Evolutionary conservation across 257 asterid genomes (phyloP).

Genomic region (Plantago ovata): DNA sequence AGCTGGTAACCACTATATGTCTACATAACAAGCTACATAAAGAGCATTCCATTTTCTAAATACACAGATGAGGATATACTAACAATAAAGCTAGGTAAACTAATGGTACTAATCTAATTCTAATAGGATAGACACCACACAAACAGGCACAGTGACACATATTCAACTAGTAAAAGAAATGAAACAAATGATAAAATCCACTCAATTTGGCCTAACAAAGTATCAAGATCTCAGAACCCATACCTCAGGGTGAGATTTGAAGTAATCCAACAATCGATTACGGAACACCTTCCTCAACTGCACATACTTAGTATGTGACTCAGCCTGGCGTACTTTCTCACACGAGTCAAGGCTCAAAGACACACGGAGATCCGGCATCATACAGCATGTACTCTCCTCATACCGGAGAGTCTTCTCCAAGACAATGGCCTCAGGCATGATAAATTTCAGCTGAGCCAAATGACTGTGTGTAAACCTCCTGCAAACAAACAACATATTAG

Average conservation of each 20-base stretch:
- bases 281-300: slow-evolving; percentile 62
- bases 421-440: slow-evolving; percentile 77
- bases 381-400: slow-evolving; percentile 69
- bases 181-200: too few relatives aligned
- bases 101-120: too few relatives aligned
- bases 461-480: slow-evolving; percentile 74
- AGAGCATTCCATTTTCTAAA: not conserved
- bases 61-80: not conserved
- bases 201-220: too few relatives aligned
- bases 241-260: slow-evolving; percentile 78
- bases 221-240: not conserved
- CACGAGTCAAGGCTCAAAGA: slow-evolving; percentile 37
- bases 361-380: slow-evolving; percentile 61
- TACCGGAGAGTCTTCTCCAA: slow-evolving; percentile 49
- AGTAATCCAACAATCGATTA: slow-evolving; percentile 49
- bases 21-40: too few relatives aligned
- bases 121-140: too few relatives aligned
- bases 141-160: too few relatives aligned
- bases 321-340: slow-evolving; percentile 27
- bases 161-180: too few relatives aligned
- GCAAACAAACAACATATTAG: slow-evolving; percentile 7
- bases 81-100: not conserved
- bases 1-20: too few relatives aligned
- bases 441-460: slow-evolving; percentile 75
- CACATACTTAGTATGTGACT: slow-evolving; percentile 38